Evolutionary conservation across 1,139 yeast genomes (phyloP).

Genomic region (Pichia sp.): DNA sequence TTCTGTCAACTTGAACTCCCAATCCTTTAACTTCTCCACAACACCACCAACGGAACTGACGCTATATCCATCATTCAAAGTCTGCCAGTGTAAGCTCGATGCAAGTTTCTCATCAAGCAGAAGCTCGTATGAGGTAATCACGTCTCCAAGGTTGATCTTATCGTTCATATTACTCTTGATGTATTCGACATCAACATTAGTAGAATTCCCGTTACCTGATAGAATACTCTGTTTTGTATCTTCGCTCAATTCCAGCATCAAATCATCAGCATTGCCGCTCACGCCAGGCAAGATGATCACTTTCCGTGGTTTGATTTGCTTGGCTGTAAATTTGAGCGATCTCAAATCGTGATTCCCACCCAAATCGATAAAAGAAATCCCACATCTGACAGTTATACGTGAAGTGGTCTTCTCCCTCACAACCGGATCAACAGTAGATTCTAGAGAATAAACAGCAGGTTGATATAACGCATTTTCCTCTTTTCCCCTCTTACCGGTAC

Average conservation of each 20-base stretch:
- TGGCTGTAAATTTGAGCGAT: conserved; percentile 73
- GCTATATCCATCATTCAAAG: conserved; percentile 71
- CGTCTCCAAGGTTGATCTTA: conserved; percentile 51
- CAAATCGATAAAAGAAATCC: conserved; percentile 72
- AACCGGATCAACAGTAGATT: conserved; percentile 54
- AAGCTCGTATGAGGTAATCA: conserved; percentile 65
- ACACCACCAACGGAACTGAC: conserved; percentile 82
- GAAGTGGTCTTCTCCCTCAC: conserved; percentile 39
- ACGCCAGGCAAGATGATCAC: conserved; percentile 47
- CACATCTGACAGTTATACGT: conserved; percentile 58
- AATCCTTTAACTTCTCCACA: conserved; percentile 25
- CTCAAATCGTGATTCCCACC: conserved; percentile 83
- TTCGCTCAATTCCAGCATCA: conserved; percentile 21
- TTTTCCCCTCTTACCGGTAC: conserved; percentile 34
- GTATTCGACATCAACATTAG: conserved; percentile 24
- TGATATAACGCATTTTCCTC: conserved; percentile 2
- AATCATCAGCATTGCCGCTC: conserved; percentile 19
- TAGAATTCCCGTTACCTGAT: conserved; percentile 7
- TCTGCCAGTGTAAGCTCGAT: conserved; percentile 75
- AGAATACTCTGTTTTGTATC: conserved; percentile 14
- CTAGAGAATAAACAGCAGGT: conserved; percentile 42
- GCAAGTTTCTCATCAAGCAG: conserved; percentile 65
- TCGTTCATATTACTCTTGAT: conserved; percentile 38
- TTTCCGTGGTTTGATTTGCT: conserved; percentile 74
- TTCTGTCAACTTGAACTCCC: conserved; percentile 20